A percentile compares a stretch with the other conserved stretches of the same genome.
Conservation (phyloP, 2,329 filamentous ascomycete genomes). For the Tolypocladium tundrense region DNA sequence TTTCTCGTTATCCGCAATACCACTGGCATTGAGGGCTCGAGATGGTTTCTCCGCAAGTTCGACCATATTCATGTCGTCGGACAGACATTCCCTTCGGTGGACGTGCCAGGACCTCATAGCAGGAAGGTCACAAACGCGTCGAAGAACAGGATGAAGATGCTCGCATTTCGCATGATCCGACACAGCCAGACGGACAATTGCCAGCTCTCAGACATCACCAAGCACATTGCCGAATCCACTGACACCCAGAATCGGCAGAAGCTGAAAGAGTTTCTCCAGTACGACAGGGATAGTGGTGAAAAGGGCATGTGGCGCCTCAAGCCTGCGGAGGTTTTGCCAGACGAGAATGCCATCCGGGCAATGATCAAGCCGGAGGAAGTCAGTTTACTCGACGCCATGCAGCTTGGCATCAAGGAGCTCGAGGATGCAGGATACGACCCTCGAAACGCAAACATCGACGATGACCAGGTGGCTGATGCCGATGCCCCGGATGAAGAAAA, state of each 20-base stretch:
- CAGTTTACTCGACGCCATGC: slow-evolving; percentile 91
- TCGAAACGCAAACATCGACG: slow-evolving; percentile 49
- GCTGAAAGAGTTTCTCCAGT: slow-evolving; percentile 90
- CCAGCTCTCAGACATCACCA: slow-evolving; percentile 75
- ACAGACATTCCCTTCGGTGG: slow-evolving; percentile 83
- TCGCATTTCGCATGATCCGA: slow-evolving; percentile 79
- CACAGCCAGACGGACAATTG: slow-evolving; percentile 61
- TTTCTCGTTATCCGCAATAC: slow-evolving; percentile 79
- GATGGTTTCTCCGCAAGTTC: slow-evolving; percentile 78
- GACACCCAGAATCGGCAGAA: slow-evolving; percentile 95
- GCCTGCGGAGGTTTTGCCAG: slow-evolving; percentile 62
- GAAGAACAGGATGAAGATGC: slow-evolving; percentile 94
- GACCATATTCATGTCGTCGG: slow-evolving; percentile 87
- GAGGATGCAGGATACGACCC: slow-evolving; percentile 80
- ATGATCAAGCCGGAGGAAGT: slow-evolving; percentile 96
- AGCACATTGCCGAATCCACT: slow-evolving; percentile 83
- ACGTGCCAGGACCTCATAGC: slow-evolving; percentile 88
- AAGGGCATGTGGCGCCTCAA: slow-evolving; percentile 76
- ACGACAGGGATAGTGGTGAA: slow-evolving; percentile 62
- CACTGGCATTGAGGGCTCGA: slow-evolving; percentile 66
- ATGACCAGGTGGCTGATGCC: slow-evolving; percentile 35
- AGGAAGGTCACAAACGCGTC: slow-evolving; percentile 93
- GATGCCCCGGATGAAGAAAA: slow-evolving; percentile 53
- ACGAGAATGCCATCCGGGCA: slow-evolving; percentile 67
- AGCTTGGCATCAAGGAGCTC: slow-evolving; percentile 84